Base-by-base conservation (phyloP, 192 early-diverging fungal species). In the Diversispora eburnea region DNA sequence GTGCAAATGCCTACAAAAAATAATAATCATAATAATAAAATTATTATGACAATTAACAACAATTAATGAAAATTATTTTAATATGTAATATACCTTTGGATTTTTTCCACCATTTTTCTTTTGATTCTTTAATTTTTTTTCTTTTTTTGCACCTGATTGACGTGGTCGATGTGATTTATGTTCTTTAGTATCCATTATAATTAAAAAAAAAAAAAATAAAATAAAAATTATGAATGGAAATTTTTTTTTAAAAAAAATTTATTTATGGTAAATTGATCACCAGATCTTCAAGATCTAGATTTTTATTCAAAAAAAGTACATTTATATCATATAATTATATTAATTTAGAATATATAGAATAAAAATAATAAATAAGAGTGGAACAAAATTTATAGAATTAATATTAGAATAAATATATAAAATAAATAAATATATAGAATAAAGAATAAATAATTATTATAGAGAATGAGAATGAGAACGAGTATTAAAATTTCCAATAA, bases 121-220 rank as follows among this genome's bases (percentile, higher is more conserved):
- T 49, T 87, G 82, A 78, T 93, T 92, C 75, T 91, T 89, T 46
- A 85, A 88, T 78, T 92, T 93, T 67, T 90, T 92, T 49, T 93
- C 92, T 58, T 87, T 93, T 70, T 93, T 94, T 68, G 89, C 88
- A n/a, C 95, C 96, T 13, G 91, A 80, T 80, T 94, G 90, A 69
- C 85, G 87, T 74, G 87, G 86, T 71, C 91, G 77, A 82, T 98
- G 95, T 55, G 93, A 79, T 84, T 97, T 99, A 76, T 93, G 87
- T 46, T 80, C 76, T 78, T 84, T 85, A 70, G 87, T 87, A 51
- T 88, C 87, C 87, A 88, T 90, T 52, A 41, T 7, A 75, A 1
- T 71, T 41, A 7, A 65, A 5, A 41, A 42, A 49, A 51, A 25
- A 48, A 76, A 51, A 51, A 51, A 51, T 51, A 49, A 49, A 49